Base-by-base conservation (phyloP, 2,329 filamentous ascomycete genomes). In the Cryphonectria nitschkei region DNA sequence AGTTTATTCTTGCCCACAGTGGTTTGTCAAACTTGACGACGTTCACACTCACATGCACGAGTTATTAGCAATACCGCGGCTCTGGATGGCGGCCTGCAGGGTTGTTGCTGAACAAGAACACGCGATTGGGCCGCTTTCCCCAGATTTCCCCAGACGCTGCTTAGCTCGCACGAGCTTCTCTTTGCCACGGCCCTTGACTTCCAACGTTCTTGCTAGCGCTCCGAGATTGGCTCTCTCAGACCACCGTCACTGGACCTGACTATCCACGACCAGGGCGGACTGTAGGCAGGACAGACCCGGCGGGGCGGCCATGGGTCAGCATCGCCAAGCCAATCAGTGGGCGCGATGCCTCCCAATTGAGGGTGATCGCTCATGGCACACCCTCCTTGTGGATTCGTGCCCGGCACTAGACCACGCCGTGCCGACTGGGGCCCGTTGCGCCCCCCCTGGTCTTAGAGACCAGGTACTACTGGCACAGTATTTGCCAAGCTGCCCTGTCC, bases 401-500 rank as follows among this genome's bases (percentile, higher is more conserved):
- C 43, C 63, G 63, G 63, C 63, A 22, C 63, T 65, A 65, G 63
- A 65, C 43, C 16, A 50, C 41, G 43, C 63, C 63, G 58, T 39
- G 58, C 58, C 58, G 58, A 61, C 56, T 11, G 32, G 32, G 56
- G 26, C 29, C 56, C 13, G 19, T 16, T 19, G 6, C 19, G 2
- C 46, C 43, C 43, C 6, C 4, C 43, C 19, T 5, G 43, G 22
- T 6, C 46, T 22, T n/a, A 32, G 14, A 32, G 56, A 46, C 6
- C 16, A 46, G 26, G 56, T 37, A 34, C 34, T 34, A 34, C 34
- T 34, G 34, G 34, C 6, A 34, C 6, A 34, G 34, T 34, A 6
- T n/a, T 32, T 50, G 39, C 41, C 39, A 41, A 16, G 41, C 39
- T 65, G 62, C 41, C 26, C 43, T 50, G 43, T 22, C 19, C 19